Evolutionary conservation across 2,329 filamentous ascomycete genomes (phyloP), one percentile per base, ranked within the genome.

Genomic region (Nakataea oryzae): DNA sequence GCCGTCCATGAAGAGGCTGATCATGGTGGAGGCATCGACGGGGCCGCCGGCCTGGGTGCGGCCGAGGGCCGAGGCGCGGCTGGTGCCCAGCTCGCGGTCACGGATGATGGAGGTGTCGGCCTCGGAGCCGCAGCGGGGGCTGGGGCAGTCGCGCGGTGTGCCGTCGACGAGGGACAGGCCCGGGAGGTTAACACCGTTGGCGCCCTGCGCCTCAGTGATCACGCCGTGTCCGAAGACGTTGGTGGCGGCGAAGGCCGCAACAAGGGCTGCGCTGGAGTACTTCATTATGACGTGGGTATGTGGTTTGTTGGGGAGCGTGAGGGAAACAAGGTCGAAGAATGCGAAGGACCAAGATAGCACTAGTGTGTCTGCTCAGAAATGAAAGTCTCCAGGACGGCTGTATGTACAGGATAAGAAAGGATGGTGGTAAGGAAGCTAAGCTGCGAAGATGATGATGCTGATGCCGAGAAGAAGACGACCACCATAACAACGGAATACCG

Each of bases 21-120:
- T 79, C 74, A 85, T 83, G 67, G 75, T 75, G 26, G 76, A 75
- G 30, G 86, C 80, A 64, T 85, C 77, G 64, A 88, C 79, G 62
- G 82, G 78, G 21, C 86, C 85, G 61, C 79, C 81, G 64, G 78
- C 82, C 69, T 83, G 73, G 61, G 86, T 89, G 66, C 84, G 82
- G 67, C 86, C 86, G n/a, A 89, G 80, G 60, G 86, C 78, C 41
- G 78, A 79, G 47, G 82, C 84, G 67, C 79, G 77, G 68, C 74
- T 76, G 59, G 75, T 79, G 54, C 75, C 74, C 63, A 89, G 78
- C 74, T 88, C 86, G 14, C 76, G 73, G 64, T 81, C 74, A 50
- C 86, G 83, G 73, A 89, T 87, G 76, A 89, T 87, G 72, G 86
- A 79, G n/a, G 86, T 89, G 70, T 89, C 86, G 63, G 81, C 83